phyloP scores from a whole-genome alignment of 1,139 yeast genomes.

The Lodderomyces orthopsilosis region DNA sequence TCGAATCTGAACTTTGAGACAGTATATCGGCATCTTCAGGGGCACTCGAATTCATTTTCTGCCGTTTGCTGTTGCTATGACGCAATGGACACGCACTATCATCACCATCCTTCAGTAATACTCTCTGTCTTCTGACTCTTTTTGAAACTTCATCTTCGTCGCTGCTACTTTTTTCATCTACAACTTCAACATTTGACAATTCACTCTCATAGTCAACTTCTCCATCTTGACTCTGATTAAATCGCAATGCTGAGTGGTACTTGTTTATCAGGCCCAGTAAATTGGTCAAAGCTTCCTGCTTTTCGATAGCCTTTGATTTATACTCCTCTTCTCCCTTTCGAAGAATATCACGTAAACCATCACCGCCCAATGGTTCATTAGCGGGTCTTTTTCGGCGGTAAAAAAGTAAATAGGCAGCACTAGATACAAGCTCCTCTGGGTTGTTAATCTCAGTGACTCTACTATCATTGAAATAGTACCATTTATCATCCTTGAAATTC shows the following conservation, averaged over 20 bases:
- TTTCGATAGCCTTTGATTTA: conserved; percentile 14
- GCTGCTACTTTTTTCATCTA: conserved; percentile 1
- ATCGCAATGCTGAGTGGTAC: conserved; percentile 12
- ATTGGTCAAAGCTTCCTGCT: conserved; percentile 14
- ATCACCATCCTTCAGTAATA: conserved; percentile 3
- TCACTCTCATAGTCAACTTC: conserved; percentile 17
- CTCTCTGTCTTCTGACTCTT: neutral
- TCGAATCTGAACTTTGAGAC: neutral
- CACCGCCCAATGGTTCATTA: conserved; percentile 35
- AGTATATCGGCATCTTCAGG: conserved; percentile 1
- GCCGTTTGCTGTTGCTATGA: conserved; percentile 2
- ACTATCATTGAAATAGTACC: conserved; percentile 93
- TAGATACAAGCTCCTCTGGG: conserved; percentile 63
- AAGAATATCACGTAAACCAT: conserved; percentile 25
- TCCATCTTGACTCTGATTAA: conserved; percentile 4
- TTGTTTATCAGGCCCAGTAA: conserved; percentile 18
- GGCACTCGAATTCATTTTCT: conserved; percentile 3
- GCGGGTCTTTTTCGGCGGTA: conserved; percentile 56
- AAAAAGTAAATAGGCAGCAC: conserved; percentile 86
- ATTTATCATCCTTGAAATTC: conserved; percentile 69
- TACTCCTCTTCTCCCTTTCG: conserved; percentile 22
- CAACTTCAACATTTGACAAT: conserved; percentile 17
- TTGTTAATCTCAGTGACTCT: conserved; percentile 58
- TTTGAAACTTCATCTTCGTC: neutral
- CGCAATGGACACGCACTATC: neutral